phyloP scores from a whole-genome alignment of 768 basidiomycete species.

The Amanita muscaria region DNA sequence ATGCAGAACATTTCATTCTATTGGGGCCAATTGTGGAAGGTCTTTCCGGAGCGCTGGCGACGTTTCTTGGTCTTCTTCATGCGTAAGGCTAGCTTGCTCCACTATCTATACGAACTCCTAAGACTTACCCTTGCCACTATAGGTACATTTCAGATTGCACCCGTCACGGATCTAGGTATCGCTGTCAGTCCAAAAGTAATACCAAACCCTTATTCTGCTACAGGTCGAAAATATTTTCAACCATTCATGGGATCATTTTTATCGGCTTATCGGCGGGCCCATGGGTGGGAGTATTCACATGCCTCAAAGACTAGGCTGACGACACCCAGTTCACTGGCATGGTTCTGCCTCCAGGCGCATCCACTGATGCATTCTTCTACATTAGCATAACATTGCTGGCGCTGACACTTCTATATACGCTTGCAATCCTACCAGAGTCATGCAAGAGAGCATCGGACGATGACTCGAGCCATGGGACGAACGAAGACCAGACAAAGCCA shows the following conservation, averaged over 20 bases:
- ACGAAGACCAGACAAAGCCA: slow-evolving; percentile 22
- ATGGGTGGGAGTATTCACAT: slow-evolving; percentile 47
- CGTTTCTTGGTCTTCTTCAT: slow-evolving; percentile 61
- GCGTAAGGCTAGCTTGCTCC: slow-evolving; percentile 38
- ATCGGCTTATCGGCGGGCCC: slow-evolving; percentile 75
- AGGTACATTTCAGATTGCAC: slow-evolving; percentile 51
- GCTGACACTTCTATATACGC: slow-evolving; percentile 32
- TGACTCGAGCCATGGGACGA: slow-evolving; percentile 12
- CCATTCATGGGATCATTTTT: slow-evolving; percentile 68
- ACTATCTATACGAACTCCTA: neutral
- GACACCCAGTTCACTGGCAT: slow-evolving; percentile 34
- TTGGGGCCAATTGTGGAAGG: slow-evolving; percentile 77
- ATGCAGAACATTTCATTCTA: slow-evolving; percentile 68
- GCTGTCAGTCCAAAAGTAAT: slow-evolving; percentile 4
- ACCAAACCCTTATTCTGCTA: neutral
- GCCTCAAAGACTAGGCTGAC: slow-evolving; percentile 9
- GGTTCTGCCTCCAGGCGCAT: slow-evolving; percentile 50
- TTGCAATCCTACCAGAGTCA: slow-evolving; percentile 49
- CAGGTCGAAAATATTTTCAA: slow-evolving; percentile 47
- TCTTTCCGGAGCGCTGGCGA: slow-evolving; percentile 58
- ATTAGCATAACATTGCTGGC: slow-evolving; percentile 31
- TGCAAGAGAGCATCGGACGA: slow-evolving; percentile 21
- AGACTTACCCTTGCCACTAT: slow-evolving; percentile 15
- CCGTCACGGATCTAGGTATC: slow-evolving; percentile 38
- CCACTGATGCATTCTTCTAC: slow-evolving; percentile 41